Percentiles rank a stretch among this genome's conserved stretches.
These are phyloP conservation scores for Pelargonium fulgidum DNA, from an alignment of 441 rosid species.

Conservation along the genomic window DNA sequence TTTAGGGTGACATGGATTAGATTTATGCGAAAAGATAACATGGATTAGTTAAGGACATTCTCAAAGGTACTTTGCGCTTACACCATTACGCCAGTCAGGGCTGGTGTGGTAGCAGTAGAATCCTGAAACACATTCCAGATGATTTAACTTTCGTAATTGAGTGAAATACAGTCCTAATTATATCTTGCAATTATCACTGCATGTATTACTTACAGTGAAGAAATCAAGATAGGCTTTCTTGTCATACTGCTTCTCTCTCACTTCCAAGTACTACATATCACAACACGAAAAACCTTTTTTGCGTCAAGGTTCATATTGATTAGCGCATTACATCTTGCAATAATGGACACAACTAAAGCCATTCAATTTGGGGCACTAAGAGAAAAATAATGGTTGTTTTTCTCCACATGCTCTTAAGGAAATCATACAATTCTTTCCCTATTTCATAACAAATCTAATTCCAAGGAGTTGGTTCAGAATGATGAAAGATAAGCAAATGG, in stretches of 20 bases:
- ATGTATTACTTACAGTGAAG: constrained; percentile 58
- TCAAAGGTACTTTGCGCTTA: constrained; percentile 30
- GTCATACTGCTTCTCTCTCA: constrained; percentile 88
- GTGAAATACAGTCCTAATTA: background rate
- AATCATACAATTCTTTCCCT: too few species aligned
- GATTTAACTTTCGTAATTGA: constrained; percentile 1
- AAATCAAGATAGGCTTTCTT: constrained; percentile 70
- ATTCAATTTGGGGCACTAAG: too few species aligned
- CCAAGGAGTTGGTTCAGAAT: too few species aligned
- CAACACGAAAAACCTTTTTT: background rate
- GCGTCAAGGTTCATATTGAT: too few species aligned
- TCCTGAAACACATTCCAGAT: constrained; percentile 46
- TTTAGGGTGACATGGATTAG: background rate
- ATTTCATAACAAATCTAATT: too few species aligned
- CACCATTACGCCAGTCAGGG: constrained; percentile 77
- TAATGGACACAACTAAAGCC: too few species aligned
- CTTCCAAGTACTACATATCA: constrained; percentile 60
- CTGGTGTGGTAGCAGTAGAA: constrained; percentile 47
- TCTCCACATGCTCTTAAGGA: too few species aligned
- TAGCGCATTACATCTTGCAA: too few species aligned
- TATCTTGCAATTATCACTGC: background rate
- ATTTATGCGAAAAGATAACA: background rate
- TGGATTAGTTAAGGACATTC: background rate
- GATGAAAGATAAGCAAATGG: too few species aligned
- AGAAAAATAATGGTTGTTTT: too few species aligned